Percentiles rank a stretch among this genome's conserved stretches.
Evolutionary conservation across 352 stramenopile genomes (phyloP).

Genomic region (Phytophthora europaea): DNA sequence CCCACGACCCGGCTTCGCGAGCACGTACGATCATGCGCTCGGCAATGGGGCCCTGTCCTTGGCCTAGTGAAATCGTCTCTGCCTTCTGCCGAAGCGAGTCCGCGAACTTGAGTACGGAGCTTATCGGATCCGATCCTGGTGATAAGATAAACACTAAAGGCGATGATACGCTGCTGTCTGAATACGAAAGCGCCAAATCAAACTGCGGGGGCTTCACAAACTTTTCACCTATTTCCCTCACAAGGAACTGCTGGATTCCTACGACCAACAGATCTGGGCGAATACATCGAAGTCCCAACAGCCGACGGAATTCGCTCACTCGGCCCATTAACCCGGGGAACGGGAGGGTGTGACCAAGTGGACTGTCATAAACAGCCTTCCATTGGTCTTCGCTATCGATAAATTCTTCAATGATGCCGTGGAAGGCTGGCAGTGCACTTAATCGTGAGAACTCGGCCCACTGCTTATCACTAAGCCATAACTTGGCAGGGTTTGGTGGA

Average conservation of each 20-base stretch:
- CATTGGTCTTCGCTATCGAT: slow-evolving; percentile 77
- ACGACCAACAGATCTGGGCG: slow-evolving; percentile 88
- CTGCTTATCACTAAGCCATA: slow-evolving; percentile 94
- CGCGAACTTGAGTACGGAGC: slow-evolving; percentile 91
- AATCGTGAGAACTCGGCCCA: slow-evolving; percentile 95
- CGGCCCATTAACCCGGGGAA: slow-evolving; percentile 75
- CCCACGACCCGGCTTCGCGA: slow-evolving; percentile 87
- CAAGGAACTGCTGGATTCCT: slow-evolving; percentile 93
- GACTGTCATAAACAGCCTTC: slow-evolving; percentile 92
- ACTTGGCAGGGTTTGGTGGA: slow-evolving; percentile 88
- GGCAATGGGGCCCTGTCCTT: slow-evolving; percentile 93
- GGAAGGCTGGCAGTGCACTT: slow-evolving; percentile 79
- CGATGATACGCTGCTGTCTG: slow-evolving; percentile 86
- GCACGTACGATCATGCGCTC: slow-evolving; percentile 91
- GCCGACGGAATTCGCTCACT: slow-evolving; percentile 76
- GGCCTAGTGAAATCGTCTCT: slow-evolving; percentile 93
- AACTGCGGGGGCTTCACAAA: slow-evolving; percentile 94
- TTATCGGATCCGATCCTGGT: slow-evolving; percentile 93
- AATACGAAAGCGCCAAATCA: slow-evolving; percentile 89
- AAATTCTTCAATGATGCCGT: slow-evolving; percentile 87
- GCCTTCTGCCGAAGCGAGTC: slow-evolving; percentile 79
- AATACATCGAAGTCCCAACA: slow-evolving; percentile 87
- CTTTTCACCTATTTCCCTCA: slow-evolving; percentile 90
- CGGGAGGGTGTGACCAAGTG: slow-evolving; percentile 79
- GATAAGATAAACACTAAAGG: slow-evolving; percentile 95